Evolutionary conservation across 2,329 filamentous ascomycete species (phyloP).

Genomic region (Cladosporium sp.): DNA sequence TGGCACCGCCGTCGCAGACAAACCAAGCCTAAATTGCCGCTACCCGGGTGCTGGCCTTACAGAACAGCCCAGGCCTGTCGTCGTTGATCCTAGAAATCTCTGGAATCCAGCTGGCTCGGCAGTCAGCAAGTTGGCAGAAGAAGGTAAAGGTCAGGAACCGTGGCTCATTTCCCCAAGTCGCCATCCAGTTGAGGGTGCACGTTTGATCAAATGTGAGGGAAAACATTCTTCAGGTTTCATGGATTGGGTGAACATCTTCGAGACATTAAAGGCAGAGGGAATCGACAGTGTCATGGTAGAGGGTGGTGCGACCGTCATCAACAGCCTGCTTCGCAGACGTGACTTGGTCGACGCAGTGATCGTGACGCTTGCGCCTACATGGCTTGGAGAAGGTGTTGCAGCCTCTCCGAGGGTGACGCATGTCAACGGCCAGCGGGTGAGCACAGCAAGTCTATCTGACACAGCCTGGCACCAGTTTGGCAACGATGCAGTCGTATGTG

Average conservation of each 20-base stretch:
- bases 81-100: constrained; percentile 74
- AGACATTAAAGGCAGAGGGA: constrained; percentile 53
- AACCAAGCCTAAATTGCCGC: constrained; percentile 81
- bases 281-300: constrained; percentile 86
- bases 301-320: constrained; percentile 78
- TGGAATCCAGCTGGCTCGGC: constrained; percentile 62
- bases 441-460: constrained; percentile 61
- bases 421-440: constrained; percentile 42
- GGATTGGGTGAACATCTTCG: constrained; percentile 62
- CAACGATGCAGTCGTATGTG: constrained; percentile 78
- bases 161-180: constrained; percentile 53
- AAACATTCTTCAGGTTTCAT: constrained; percentile 31
- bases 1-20: constrained; percentile 77
- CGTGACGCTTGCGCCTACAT: constrained; percentile 83
- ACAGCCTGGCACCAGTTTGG: constrained; percentile 75
- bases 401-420: constrained; percentile 64
- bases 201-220: constrained; percentile 26
- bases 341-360: constrained; percentile 71
- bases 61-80: constrained; percentile 72
- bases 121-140: constrained; percentile 60
- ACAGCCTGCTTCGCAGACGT: constrained; percentile 63
- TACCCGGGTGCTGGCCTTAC: constrained; percentile 50
- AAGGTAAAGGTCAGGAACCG: constrained; percentile 66
- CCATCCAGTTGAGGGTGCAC: constrained; percentile 31
- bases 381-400: constrained; percentile 76